Evolutionary conservation across 192 early-diverging fungal genomes (phyloP).

Genomic region (Coemansia sp.): DNA sequence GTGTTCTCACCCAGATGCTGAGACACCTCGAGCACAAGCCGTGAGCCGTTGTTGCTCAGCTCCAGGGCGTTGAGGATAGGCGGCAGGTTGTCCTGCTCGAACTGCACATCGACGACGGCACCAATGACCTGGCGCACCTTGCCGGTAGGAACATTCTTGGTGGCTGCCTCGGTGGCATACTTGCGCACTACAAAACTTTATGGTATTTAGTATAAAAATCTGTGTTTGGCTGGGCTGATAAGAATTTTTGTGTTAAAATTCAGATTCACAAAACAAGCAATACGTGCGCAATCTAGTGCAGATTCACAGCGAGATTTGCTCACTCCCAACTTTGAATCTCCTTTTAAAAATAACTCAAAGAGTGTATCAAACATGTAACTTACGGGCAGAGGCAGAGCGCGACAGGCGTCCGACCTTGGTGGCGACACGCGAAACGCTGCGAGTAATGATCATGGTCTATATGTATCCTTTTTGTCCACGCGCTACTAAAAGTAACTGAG

Average conservation of each 20-base stretch:
- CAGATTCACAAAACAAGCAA: background rate
- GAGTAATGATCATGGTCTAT: slow-evolving; percentile 42
- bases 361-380: slow-evolving; percentile 10
- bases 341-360: background rate
- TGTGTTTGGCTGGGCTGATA: no score
- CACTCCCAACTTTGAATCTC: background rate
- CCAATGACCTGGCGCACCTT: slow-evolving; percentile 93
- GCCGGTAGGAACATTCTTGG: slow-evolving; percentile 64
- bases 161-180: slow-evolving; percentile 62
- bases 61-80: slow-evolving; percentile 97
- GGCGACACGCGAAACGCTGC: slow-evolving; percentile 43
- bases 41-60: slow-evolving; percentile 75
- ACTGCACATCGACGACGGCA: slow-evolving; percentile 98
- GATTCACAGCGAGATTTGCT: background rate
- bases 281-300: background rate
- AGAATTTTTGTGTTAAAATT: background rate
- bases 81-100: slow-evolving; percentile 84
- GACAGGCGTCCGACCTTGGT: slow-evolving; percentile 40
- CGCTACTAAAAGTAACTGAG: background rate
- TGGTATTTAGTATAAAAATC: background rate
- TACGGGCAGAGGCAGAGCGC: slow-evolving; percentile 31
- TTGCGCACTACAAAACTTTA: slow-evolving; percentile 42
- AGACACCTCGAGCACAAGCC: slow-evolving; percentile 93
- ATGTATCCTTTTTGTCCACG: slow-evolving; percentile 10
- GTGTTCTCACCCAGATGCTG: slow-evolving; percentile 99